Evolutionary conservation across 345 rosid genomes (phyloP), one percentile per base, ranked within the genome.

Genomic region (Ailanthus altissimus): DNA sequence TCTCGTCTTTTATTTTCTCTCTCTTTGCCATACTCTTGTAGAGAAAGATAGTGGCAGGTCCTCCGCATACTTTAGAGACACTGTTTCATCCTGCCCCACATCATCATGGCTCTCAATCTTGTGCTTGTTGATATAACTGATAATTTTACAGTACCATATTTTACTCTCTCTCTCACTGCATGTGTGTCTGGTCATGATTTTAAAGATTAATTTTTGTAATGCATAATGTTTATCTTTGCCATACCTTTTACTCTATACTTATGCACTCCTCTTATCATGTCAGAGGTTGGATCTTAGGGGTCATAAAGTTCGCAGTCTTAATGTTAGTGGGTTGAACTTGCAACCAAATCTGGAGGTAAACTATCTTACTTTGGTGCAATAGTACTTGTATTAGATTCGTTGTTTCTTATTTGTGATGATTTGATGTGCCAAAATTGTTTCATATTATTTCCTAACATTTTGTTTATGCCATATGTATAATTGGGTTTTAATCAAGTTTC

Each of bases 271-370:
- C 61, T 72, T 73, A 66, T 81, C 71, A 75, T 70, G 77, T 74
- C 84, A 95, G 99, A 93, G 99, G 76, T 76, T 95, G 92, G 99
- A 95, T 81, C 96, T 90, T 74, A 92, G 99, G 86, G 99, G 99
- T 72, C 99, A 95, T 79, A 88, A 91, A 83, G 87, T 93, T 79
- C 92, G 91, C 67, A 89, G 88, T 81, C 93, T 95, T 76, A 88
- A 85, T 82, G 89, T 96, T 23, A 73, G 86, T 79, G 98, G 94
- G 67, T 79, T 95, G 85, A 93, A 93, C 79, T 85, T 95, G 84
- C 88, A 94, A 26, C 87, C 94, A 80, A 92, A 83, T 88, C 86
- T 95, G 25, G 99, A 95, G 98, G 99, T 95, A 88, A 81, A 28
- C 21, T 16, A n/a, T 63, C 62, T 51, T 56, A 70, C 67, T 57